Conservation (phyloP, 441 rosid genomes). For the Erysimum pusillum region DNA sequence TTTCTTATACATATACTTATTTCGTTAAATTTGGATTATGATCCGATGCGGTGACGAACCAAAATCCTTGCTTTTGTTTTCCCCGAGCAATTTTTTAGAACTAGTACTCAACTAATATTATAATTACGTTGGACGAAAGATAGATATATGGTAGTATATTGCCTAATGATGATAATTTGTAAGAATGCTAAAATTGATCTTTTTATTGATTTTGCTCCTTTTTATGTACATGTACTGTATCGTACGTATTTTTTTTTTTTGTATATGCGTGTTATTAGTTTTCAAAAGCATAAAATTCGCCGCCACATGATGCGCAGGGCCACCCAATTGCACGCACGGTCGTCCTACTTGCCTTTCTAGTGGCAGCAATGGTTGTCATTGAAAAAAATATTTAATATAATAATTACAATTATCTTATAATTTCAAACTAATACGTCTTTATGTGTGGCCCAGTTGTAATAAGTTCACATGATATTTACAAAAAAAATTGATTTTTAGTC, state of each 20-base stretch:
- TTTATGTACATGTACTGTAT: background rate
- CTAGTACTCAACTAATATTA: background rate
- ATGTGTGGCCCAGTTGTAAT: too few relatives aligned
- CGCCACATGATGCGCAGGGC: slow-evolving; percentile 23
- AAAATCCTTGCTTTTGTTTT: slow-evolving; percentile 12
- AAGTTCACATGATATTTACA: background rate
- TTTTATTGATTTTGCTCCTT: background rate
- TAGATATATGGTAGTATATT: too few relatives aligned
- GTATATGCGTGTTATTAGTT: background rate
- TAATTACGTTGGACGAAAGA: background rate
- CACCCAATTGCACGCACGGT: slow-evolving; percentile 31
- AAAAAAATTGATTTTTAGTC: background rate
- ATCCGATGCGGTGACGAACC: slow-evolving; percentile 9
- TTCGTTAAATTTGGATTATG: slow-evolving; percentile 4
- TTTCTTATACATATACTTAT: background rate
- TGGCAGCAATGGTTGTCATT: slow-evolving; percentile 23
- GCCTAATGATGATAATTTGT: slow-evolving; percentile 1
- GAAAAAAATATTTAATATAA: background rate
- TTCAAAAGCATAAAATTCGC: background rate
- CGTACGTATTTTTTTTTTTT: background rate
- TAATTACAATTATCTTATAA: background rate
- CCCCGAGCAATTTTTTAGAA: background rate
- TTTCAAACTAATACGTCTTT: too few relatives aligned
- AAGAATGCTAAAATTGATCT: background rate
- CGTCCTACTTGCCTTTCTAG: slow-evolving; percentile 33